phyloP scores from a whole-genome alignment of 805 yeast species.

The Hagleromyces aurorensis region DNA sequence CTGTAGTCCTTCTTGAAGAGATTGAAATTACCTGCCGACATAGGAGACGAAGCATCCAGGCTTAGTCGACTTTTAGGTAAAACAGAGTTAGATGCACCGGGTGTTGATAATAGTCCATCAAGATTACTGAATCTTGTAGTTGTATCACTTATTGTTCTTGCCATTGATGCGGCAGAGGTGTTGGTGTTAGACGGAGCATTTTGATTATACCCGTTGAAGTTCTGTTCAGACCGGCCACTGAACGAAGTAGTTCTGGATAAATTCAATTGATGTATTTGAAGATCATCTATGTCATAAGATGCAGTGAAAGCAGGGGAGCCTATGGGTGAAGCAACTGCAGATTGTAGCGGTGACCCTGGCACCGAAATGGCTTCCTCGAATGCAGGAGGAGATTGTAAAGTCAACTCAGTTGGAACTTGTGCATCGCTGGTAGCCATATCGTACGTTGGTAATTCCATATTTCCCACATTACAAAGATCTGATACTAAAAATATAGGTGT shows the following conservation, averaged over 20 bases:
- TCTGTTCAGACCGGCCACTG: constrained; percentile 11
- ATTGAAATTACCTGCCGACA: too few species aligned
- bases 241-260: constrained; percentile 19
- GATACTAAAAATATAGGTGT: constrained; percentile 59
- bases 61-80: constrained; percentile 1
- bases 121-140: too few species aligned
- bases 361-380: constrained; percentile 56
- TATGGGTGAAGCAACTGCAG: constrained; percentile 15
- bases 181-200: too few species aligned
- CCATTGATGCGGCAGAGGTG: too few species aligned
- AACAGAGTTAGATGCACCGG: neutral
- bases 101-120: too few species aligned
- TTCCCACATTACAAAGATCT: constrained; percentile 33
- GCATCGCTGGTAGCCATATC: constrained; percentile 16
- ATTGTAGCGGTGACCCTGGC: constrained; percentile 39
- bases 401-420: constrained; percentile 4
- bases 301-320: constrained; percentile 14
- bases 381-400: constrained; percentile 40
- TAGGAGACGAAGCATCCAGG: too few species aligned
- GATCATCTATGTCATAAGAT: constrained; percentile 13
- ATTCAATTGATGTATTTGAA: constrained; percentile 15
- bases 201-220: constrained; percentile 7
- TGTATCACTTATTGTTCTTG: too few species aligned
- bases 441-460: constrained; percentile 35
- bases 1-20: constrained; percentile 1